Evolutionary conservation across 2,329 filamentous ascomycete species (phyloP).

Genomic region (Colletotrichum musae): DNA sequence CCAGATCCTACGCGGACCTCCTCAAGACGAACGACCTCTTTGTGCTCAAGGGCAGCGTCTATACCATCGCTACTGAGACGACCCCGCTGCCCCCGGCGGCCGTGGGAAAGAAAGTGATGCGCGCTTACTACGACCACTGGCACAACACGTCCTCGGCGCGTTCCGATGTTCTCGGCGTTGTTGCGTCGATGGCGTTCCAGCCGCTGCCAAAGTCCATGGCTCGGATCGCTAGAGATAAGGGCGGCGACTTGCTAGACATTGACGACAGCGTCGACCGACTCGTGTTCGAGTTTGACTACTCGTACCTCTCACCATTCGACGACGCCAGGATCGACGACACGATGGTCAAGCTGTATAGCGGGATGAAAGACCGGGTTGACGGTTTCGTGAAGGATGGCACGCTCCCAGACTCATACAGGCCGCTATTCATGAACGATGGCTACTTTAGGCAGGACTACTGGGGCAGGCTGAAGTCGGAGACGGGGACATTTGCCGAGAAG

Average conservation of each 20-base stretch:
- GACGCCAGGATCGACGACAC: slow-evolving; percentile 50
- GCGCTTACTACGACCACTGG: slow-evolving; percentile 51
- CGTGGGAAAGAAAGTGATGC: slow-evolving; percentile 48
- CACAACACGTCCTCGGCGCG: slow-evolving; percentile 47
- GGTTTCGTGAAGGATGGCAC: slow-evolving; percentile 51
- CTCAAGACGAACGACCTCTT: slow-evolving; percentile 57
- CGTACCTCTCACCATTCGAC: slow-evolving; percentile 50
- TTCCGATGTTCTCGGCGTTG: slow-evolving; percentile 15
- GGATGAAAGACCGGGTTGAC: slow-evolving; percentile 49
- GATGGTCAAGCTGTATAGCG: slow-evolving; percentile 54
- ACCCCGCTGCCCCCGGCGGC: slow-evolving; percentile 50
- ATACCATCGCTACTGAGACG: slow-evolving; percentile 56
- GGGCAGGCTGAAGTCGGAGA: slow-evolving; percentile 54
- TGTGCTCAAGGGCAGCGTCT: slow-evolving; percentile 51
- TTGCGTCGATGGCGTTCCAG: slow-evolving; percentile 55
- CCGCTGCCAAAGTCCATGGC: slow-evolving; percentile 56
- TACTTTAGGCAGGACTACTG: slow-evolving; percentile 60
- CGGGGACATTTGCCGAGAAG: slow-evolving; percentile 50
- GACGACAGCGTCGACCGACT: slow-evolving; percentile 57
- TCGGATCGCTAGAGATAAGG: slow-evolving; percentile 47
- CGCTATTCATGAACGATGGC: slow-evolving; percentile 61
- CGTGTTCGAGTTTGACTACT: slow-evolving; percentile 61
- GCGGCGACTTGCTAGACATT: slow-evolving; percentile 56
- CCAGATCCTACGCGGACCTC: slow-evolving; percentile 62
- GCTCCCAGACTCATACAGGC: slow-evolving; percentile 54